These are phyloP conservation scores for Aegilops umbellulata DNA, from an alignment of 176 grass and related monocot species.

Conservation along the genomic window DNA sequence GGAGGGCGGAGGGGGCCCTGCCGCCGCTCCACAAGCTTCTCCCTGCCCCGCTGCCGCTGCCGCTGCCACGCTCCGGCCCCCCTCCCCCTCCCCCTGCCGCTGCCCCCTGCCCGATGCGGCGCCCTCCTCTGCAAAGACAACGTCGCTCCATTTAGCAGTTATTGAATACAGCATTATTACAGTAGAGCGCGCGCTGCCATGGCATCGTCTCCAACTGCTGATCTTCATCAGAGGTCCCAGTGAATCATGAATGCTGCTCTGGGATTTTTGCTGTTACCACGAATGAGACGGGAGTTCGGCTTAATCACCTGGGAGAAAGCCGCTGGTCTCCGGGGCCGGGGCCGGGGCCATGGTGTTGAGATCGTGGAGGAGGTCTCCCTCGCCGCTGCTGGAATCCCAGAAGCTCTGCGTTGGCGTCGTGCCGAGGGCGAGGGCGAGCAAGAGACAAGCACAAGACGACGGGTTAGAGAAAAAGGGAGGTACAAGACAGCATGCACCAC, in stretches of 20 bases:
- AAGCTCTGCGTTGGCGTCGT: conserved; percentile 40
- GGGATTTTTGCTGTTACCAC: not conserved
- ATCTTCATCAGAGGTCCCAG: not conserved
- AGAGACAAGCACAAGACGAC: conserved; percentile 26
- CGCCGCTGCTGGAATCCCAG: conserved; percentile 46
- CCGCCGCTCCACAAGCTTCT: not conserved
- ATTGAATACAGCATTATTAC: not conserved
- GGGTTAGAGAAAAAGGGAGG: conserved; percentile 13
- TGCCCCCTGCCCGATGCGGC: conserved; percentile 21
- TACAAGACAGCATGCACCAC: conserved; percentile 6
- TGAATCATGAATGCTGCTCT: not conserved
- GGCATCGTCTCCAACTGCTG: no score
- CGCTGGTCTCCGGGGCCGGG: conserved; percentile 30
- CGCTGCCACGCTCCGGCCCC: not conserved
- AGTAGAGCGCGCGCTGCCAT: not conserved
- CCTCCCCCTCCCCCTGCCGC: not conserved
- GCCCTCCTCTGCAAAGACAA: conserved; percentile 34
- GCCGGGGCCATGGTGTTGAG: conserved; percentile 30
- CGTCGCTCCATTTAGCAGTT: not conserved
- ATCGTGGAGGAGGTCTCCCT: conserved; percentile 38
- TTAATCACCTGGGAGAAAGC: conserved; percentile 53
- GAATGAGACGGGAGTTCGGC: no score
- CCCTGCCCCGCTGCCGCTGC: conserved; percentile 12
- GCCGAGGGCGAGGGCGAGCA: no score
- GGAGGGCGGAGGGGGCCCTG: not conserved